These are phyloP conservation scores for Dissophora ornata DNA, from an alignment of 192 early-diverging fungal species.

Conservation along the genomic window DNA sequence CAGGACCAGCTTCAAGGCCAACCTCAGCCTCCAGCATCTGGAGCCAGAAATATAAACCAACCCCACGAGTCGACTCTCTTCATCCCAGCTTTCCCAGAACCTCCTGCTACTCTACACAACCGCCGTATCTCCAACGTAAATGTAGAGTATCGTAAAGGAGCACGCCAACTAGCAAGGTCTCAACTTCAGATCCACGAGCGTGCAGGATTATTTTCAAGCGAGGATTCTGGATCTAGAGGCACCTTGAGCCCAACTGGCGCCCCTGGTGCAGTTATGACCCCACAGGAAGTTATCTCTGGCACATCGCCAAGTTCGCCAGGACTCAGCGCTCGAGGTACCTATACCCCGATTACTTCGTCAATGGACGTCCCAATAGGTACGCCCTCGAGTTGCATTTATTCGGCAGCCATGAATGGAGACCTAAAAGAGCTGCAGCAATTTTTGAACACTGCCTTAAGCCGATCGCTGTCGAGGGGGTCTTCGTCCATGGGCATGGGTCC, in stretches of 20 bases:
- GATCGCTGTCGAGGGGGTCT: constrained; percentile 8
- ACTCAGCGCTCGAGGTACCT: constrained; percentile 14
- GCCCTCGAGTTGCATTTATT: constrained; percentile 26
- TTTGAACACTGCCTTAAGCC: constrained; percentile 18
- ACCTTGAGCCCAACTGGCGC: background rate
- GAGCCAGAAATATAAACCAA: background rate
- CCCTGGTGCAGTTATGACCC: constrained; percentile 12
- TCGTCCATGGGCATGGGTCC: background rate
- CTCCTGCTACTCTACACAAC: constrained; percentile 40
- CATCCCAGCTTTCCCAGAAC: constrained; percentile 41
- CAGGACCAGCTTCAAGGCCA: background rate
- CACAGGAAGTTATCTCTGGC: constrained; percentile 17
- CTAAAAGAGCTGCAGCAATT: constrained; percentile 29
- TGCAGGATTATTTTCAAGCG: constrained; percentile 24
- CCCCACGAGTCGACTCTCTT: constrained; percentile 21
- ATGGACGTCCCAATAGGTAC: constrained; percentile 25
- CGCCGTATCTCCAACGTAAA: constrained; percentile 48
- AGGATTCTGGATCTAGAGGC: constrained; percentile 1
- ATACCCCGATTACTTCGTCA: constrained; percentile 36
- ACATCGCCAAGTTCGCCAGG: constrained; percentile 2
- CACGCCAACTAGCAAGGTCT: constrained; percentile 6
- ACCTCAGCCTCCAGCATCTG: background rate
- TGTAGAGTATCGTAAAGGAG: constrained; percentile 6
- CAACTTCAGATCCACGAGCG: constrained; percentile 7
- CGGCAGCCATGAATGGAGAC: constrained; percentile 43